A percentile compares a stretch with the other conserved stretches of the same genome.
Conservation (phyloP, 768 basidiomycete species). For the Suillus cothurnatus region DNA sequence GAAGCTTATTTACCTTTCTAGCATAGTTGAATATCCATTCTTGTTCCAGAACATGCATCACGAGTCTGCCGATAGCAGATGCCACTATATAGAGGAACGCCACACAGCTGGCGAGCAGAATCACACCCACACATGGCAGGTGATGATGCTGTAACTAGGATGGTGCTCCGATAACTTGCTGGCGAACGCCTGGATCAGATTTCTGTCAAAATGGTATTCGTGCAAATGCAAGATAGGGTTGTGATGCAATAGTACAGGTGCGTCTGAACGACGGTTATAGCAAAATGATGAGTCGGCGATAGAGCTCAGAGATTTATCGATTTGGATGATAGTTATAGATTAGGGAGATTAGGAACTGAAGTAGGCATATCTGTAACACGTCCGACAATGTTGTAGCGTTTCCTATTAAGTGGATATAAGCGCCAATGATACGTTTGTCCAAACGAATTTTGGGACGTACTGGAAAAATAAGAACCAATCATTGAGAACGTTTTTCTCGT, state of each 20-base stretch:
- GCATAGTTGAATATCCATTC: neutral
- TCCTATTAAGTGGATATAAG: constrained; percentile 40
- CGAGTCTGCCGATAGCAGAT: neutral
- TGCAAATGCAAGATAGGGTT: neutral
- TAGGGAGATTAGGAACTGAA: constrained; percentile 27
- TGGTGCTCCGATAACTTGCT: neutral
- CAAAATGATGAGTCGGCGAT: neutral
- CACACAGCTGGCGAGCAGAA: constrained; percentile 2
- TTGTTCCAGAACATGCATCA: neutral
- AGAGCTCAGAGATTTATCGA: neutral
- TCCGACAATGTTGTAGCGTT: constrained; percentile 89
- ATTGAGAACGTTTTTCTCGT: constrained; percentile 77
- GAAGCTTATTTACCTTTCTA: constrained; percentile 1
- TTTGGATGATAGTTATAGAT: constrained; percentile 2
- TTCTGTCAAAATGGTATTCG: neutral
- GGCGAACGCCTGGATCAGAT: neutral
- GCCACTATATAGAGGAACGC: neutral
- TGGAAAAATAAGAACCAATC: constrained; percentile 90
- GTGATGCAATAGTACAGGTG: neutral
- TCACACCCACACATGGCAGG: neutral
- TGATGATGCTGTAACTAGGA: neutral
- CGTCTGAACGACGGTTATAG: constrained; percentile 1
- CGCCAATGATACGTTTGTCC: neutral
- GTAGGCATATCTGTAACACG: constrained; percentile 60
- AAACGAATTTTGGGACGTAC: constrained; percentile 48